Evolutionary conservation across 1,284 basidiomycete genomes (phyloP), one percentile per base, ranked within the genome.

Genomic region (Ustilago loliicola): DNA sequence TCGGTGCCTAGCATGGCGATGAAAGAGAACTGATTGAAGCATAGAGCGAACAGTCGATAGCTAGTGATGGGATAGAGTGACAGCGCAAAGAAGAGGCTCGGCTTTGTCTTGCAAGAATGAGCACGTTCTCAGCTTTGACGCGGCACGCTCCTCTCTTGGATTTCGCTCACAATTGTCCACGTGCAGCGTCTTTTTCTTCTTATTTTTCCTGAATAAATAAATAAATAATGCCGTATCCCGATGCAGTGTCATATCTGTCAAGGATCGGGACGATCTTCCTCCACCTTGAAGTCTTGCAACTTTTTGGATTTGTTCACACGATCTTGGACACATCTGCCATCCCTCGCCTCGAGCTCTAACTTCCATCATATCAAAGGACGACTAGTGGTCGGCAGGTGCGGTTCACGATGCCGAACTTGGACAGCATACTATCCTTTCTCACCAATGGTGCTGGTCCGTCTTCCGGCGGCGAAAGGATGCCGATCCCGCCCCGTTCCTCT

Each of bases 401-500:
- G 11, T 11, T 6, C 40, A 56, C n/a, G 4, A 78, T 78, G 76
- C 76, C 76, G 27, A 78, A 74, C n/a, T 71, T 78, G 15, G 72
- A 74, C 42, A 53, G 45, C 9, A 57, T 80, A 1, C 56, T 80
- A 15, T 77, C 74, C 51, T 80, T 80, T 19, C 71, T 71, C 13
- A 27, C 47, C 7, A 40, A 32, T 3, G 29, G 55, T 8, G 63
- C 64, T 8, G 68, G 67, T 15, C 34, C 65, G 15, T 73, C 74
- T 11, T 38, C 63, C 13, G 23, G 29, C 1, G 42, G 64, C 11
- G 32, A 66, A 17, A 42, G 71, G 27, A 74, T 74, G 0, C 65
- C 71, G 2, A 71, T 80, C 47, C 74, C 78, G 34, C 78, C 78
- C n/a, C 25, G 48, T 21, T 77, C 78, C 25, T 71, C 79, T 4